These are phyloP conservation scores for Aspergillus sclerotioniger DNA, from an alignment of 495 filamentous ascomycete species.

Conservation along the genomic window DNA sequence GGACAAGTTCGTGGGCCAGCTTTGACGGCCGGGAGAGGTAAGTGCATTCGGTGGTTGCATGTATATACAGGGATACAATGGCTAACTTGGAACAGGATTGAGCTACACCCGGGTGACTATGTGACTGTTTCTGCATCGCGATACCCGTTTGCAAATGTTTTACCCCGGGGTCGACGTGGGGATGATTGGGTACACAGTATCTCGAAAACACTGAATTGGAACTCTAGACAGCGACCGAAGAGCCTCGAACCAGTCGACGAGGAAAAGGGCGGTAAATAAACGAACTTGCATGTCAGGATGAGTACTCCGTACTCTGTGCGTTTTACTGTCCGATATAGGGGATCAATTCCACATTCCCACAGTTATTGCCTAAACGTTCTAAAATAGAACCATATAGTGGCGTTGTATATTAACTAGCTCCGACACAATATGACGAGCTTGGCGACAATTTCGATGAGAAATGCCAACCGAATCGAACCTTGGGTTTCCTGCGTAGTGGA, in stretches of 20 bases:
- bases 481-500: background rate
- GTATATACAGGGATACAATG: background rate
- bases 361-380: background rate
- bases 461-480: background rate
- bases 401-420: background rate
- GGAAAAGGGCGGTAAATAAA: slow-evolving; percentile 1
- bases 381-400: slow-evolving; percentile 1
- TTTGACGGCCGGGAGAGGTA: slow-evolving; percentile 90
- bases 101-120: slow-evolving; percentile 87
- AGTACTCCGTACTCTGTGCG: background rate
- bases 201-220: slow-evolving; percentile 88
- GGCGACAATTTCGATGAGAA: slow-evolving; percentile 2
- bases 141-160: slow-evolving; percentile 89
- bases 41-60: background rate
- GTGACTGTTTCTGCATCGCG: slow-evolving; percentile 90
- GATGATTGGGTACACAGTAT: slow-evolving; percentile 96
- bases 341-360: background rate
- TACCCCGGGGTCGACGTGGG: slow-evolving; percentile 67
- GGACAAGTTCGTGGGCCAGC: slow-evolving; percentile 89
- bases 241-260: slow-evolving; percentile 22
- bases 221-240: slow-evolving; percentile 77
- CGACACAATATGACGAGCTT: background rate
- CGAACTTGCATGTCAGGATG: background rate
- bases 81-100: slow-evolving; percentile 49
- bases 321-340: background rate